Percentiles rank a stretch among this genome's conserved stretches.
phyloP scores from a whole-genome alignment of 257 asterid species.

The Nicotiana undulata region DNA sequence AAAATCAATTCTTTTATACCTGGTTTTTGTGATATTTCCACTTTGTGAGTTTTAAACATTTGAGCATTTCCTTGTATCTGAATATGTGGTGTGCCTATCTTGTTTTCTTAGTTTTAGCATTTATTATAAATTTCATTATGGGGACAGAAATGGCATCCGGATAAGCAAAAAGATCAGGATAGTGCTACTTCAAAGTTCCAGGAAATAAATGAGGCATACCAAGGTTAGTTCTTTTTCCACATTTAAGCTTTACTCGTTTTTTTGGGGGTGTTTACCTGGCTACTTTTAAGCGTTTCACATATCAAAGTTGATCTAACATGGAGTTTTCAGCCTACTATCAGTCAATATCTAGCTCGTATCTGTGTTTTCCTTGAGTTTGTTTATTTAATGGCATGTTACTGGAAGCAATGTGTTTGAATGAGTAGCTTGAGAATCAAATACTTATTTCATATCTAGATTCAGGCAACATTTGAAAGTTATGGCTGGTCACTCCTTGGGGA shows the following conservation, averaged over 20 bases:
- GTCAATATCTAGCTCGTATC: not conserved
- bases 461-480: not conserved
- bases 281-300: not conserved
- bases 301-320: not conserved
- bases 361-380: not conserved
- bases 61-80: not conserved
- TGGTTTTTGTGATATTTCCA: not conserved
- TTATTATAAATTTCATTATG: not conserved
- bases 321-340: not conserved
- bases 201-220: conserved; percentile 88
- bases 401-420: not conserved
- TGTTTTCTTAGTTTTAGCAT: not conserved
- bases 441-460: not conserved
- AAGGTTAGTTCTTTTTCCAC: conserved; percentile 33
- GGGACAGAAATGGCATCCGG: conserved; percentile 93
- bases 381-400: not conserved
- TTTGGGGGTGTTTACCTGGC: not conserved
- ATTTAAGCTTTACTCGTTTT: not conserved
- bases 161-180: conserved; percentile 66
- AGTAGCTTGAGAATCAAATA: not conserved
- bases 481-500: not conserved
- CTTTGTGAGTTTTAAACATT: not conserved
- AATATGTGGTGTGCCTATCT: not conserved
- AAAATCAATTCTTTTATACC: not conserved
- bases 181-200: conserved; percentile 71